Conservation (phyloP, 1,139 yeast genomes). For the Candida tropicalis region DNA sequence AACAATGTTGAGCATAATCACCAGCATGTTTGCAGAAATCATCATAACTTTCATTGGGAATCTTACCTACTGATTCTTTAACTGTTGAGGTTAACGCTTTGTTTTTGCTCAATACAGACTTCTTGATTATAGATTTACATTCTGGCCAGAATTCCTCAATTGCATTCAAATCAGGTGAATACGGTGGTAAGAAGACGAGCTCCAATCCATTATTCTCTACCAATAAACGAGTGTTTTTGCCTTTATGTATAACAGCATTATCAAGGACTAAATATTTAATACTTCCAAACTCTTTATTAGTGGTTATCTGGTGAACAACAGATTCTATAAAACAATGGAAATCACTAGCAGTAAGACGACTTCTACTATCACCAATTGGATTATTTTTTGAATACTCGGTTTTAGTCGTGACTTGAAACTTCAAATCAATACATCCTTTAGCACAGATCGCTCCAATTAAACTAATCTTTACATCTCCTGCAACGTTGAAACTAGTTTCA, state of each 20-base stretch:
- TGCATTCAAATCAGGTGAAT: conserved; percentile 8
- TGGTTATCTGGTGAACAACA: neutral
- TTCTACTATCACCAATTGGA: neutral
- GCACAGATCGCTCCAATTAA: conserved; percentile 16
- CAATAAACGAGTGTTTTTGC: conserved; percentile 8
- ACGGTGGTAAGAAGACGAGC: conserved; percentile 9
- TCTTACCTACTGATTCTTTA: neutral
- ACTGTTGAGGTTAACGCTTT: conserved; percentile 5
- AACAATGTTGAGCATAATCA: neutral
- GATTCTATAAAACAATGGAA: conserved; percentile 5
- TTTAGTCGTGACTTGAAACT: neutral
- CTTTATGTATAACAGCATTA: conserved; percentile 9
- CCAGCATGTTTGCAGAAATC: conserved; percentile 8
- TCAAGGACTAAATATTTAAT: conserved; percentile 9
- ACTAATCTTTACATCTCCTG: no score
- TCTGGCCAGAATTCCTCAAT: conserved; percentile 11
- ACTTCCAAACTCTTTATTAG: conserved; percentile 1
- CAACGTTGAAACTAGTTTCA: no score
- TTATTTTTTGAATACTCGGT: conserved; percentile 2
- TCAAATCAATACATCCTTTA: conserved; percentile 11
- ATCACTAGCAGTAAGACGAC: conserved; percentile 5
- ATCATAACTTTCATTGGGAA: conserved; percentile 3
- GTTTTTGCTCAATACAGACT: conserved; percentile 4
- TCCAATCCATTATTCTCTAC: conserved; percentile 9
- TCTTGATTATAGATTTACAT: conserved; percentile 8